Evolutionary conservation across 2,329 filamentous ascomycete genomes (phyloP).

Genomic region (Boeremia lycopersici): DNA sequence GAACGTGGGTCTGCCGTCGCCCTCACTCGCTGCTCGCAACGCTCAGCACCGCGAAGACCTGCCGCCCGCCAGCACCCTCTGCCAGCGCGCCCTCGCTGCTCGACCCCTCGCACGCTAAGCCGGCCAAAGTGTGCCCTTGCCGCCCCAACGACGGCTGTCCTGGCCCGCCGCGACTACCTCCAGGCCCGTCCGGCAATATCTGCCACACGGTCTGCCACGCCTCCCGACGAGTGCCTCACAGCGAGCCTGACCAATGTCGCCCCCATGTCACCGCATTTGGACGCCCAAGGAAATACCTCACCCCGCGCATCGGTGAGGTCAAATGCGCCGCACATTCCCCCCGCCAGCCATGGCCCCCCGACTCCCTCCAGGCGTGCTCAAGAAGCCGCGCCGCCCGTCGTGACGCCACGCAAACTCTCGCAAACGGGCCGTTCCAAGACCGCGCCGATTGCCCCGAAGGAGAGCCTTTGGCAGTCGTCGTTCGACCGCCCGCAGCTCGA

Average conservation of each 20-base stretch:
- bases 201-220: slow-evolving; percentile 45
- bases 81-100: slow-evolving; percentile 23
- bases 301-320: slow-evolving; percentile 50
- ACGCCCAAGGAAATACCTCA: slow-evolving; percentile 48
- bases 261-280: slow-evolving; percentile 50
- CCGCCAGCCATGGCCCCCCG: slow-evolving; percentile 28
- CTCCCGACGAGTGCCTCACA: slow-evolving; percentile 23
- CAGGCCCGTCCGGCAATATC: slow-evolving; percentile 37
- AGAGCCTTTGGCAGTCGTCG: slow-evolving; percentile 43
- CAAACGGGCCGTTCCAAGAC: slow-evolving; percentile 49
- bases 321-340: slow-evolving; percentile 31
- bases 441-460: slow-evolving; percentile 41
- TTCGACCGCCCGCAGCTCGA: slow-evolving; percentile 60
- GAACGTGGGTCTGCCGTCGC: slow-evolving; percentile 38
- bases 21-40: slow-evolving; percentile 30
- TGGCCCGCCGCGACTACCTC: slow-evolving; percentile 24
- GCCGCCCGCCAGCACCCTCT: not conserved
- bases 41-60: slow-evolving; percentile 3
- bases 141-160: slow-evolving; percentile 21
- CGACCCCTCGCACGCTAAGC: slow-evolving; percentile 19
- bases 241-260: slow-evolving; percentile 50
- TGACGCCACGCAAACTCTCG: slow-evolving; percentile 44
- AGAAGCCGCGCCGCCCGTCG: slow-evolving; percentile 16
- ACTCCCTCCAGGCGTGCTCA: slow-evolving; percentile 6
- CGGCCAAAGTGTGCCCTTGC: slow-evolving; percentile 20